Evolutionary conservation across 805 yeast species (phyloP), one percentile per base, ranked within the genome.

Genomic region (Henningerozyma blattae): DNA sequence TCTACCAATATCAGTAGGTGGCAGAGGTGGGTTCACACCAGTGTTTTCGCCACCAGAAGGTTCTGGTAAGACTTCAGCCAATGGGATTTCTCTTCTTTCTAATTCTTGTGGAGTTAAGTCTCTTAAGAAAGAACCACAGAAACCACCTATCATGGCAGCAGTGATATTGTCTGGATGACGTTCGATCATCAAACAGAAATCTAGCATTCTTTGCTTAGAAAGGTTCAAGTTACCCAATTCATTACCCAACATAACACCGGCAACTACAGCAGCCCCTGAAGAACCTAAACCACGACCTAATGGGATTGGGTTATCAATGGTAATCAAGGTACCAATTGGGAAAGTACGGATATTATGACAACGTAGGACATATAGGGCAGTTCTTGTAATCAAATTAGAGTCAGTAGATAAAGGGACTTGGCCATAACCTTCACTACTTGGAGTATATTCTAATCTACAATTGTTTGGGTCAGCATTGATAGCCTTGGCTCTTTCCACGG

Each of bases 61-160:
- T 44, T 73, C 77, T 18, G 94, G 93, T 42, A 91, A 67, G 4
- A 91, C 86, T 46, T 79, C 82, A 35, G 82, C 75, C 36, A 91
- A 64, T 27, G 96, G 95, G 35, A 85, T 81, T 54, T 79, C 86
- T 43, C 82, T 80, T 34, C 82, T 71, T 38, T 68, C 76, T 43
- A 70, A 67, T 44, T 87, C 96, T 27, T 72, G 69, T 3, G 77
- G 75, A 22, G 75, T 65, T 38, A 91, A 62, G 41, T 83, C 93
- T 48, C 94, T 73, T 51, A 91, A 68, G 58, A 81, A 91, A 4
- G 95, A 85, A 29, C 98, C 98, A 28, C 87, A 95, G 57, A 91
- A 91, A 1, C 98, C 96, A 39, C 98, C 98, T 77, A 87, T 80
- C 95, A 91, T 85, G 25, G 98, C 95, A 22, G 98, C 98, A 10